Base-by-base conservation (phyloP, 805 yeast genomes). In the Nakazawaea wyomingensis region DNA sequence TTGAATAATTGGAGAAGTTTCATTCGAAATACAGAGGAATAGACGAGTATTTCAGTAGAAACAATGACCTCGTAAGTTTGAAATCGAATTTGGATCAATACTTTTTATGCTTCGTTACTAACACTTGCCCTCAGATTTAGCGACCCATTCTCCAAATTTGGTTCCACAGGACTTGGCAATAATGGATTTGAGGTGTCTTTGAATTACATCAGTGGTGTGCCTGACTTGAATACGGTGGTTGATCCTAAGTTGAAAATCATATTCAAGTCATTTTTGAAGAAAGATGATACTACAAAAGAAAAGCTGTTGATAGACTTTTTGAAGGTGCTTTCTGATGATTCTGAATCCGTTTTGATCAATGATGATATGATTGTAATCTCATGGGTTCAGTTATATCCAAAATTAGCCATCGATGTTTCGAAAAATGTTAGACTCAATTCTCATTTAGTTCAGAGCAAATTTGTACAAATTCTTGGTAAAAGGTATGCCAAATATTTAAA, bases 321-420 rank as follows among this genome's bases (percentile, higher is more conserved):
- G 3, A 53, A 59, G 3, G 54, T 62, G 24, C 20, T 32, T 10
- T n/a, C 13, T 19, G 34, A 30, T 21, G 35, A 38, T 5, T 38
- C 41, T 20, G 11, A 32, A 17, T 8, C 21, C 6, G 10, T 9
- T 6, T 13, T 18, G 17, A 39, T 66, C 13, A 55, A 68, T n/a
- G 81, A 82, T 48, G 85, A 80, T 41, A 52, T 76, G 20, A 71
- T 74, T 16, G 59, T 73, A n/a, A 71, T 69, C 40, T 73, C 80
- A 29, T 86, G 87, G 95, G 70, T 86, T 36, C 96, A 88, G 59
- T 50, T 87, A 17, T 91, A 86, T 54, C 83, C 96, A 0, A 86
- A 88, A 54, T 64, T 90, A 22, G 72, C 93, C 2, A 69, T 83
- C 5, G 93, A 85, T 48, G 77, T 76, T 42, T 79, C 90, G 2